These are phyloP conservation scores for Xylariaceae sp. DNA, from an alignment of 2,329 filamentous ascomycete species.

Conservation along the genomic window DNA sequence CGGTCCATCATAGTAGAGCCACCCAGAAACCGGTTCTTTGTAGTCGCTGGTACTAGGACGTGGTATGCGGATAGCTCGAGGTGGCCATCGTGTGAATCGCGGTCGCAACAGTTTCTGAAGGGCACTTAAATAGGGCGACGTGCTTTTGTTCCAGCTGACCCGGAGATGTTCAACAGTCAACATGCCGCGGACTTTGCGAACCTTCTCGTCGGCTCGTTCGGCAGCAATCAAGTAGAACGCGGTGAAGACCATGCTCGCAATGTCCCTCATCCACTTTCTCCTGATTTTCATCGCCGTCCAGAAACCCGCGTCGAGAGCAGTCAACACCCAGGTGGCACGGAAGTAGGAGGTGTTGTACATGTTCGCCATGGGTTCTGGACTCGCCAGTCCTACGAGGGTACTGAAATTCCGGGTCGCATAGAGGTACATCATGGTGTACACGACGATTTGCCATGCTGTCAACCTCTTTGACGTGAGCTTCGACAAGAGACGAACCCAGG, in stretches of 20 bases:
- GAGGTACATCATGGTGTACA: constrained; percentile 82
- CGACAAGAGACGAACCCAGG: constrained; percentile 65
- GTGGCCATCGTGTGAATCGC: constrained; percentile 72
- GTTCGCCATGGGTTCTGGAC: constrained; percentile 87
- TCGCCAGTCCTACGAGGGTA: constrained; percentile 84
- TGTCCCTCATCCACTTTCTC: constrained; percentile 70
- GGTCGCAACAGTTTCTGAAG: constrained; percentile 70
- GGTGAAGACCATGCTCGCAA: constrained; percentile 78
- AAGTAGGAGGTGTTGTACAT: constrained; percentile 92
- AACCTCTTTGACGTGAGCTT: constrained; percentile 62
- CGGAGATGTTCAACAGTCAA: constrained; percentile 88
- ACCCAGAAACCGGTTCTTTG: constrained; percentile 73
- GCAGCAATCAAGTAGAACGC: constrained; percentile 88
- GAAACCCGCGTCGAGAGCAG: constrained; percentile 90
- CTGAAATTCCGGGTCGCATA: constrained; percentile 92
- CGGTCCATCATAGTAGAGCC: constrained; percentile 92
- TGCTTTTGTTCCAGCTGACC: constrained; percentile 93
- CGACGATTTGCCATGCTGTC: constrained; percentile 84
- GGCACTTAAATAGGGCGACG: constrained; percentile 74
- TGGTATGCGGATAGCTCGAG: constrained; percentile 77
- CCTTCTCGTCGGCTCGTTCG: constrained; percentile 93
- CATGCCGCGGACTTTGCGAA: constrained; percentile 78
- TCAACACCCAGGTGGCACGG: constrained; percentile 93
- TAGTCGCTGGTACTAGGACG: constrained; percentile 76
- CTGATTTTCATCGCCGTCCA: constrained; percentile 97